Evolutionary conservation across 768 basidiomycete species (phyloP), one percentile per base, ranked within the genome.

Genomic region (Calocera cornea): DNA sequence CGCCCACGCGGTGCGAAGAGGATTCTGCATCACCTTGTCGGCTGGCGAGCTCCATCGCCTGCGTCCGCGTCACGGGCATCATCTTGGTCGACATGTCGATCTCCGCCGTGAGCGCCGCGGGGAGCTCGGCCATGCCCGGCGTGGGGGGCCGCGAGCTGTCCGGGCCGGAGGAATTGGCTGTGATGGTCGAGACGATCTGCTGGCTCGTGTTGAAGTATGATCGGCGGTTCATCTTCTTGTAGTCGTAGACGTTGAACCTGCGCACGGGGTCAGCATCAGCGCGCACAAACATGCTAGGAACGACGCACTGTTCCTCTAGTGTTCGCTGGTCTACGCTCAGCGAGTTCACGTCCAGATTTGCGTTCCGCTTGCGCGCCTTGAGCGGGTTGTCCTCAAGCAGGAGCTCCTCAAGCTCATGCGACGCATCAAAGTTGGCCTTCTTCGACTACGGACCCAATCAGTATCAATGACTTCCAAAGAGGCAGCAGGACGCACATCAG

Each of bases 371-470:
- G 74, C 92, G 88, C 10, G 95, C 95, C 75, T 97, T 97, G 66
- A 99, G 81, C 47, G 95, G 95, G 72, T 98, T 97, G 74, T 97
- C 95, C 77, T 99, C 95, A 19, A 99, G 79, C 12, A 99, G 77
- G 24, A 99, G 81, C 77, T 99, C 95, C 74, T 99, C 95, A 38
- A 99, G 79, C 77, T 99, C 95, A 74, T 98, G 95, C 14, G 95
- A 97, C 31, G 95, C 95, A 75, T 99, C 95, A 74, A 99, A 99
- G 77, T 99, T 97, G 34, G 95, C 93, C 78, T 97, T 97, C 80
- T 97, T 98, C n/a, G 88, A 87, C 95, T 98, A 73, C 14, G 65
- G 27, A 22, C 24, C 19, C 2, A 41, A 64, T 31, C 50, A 64
- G 29, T 38, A 22, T 33, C 36, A 24, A 16, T 12, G 16, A 41